Evolutionary conservation across 768 basidiomycete species (phyloP), one percentile per base, ranked within the genome.

Genomic region (Floccularia luteovirens): DNA sequence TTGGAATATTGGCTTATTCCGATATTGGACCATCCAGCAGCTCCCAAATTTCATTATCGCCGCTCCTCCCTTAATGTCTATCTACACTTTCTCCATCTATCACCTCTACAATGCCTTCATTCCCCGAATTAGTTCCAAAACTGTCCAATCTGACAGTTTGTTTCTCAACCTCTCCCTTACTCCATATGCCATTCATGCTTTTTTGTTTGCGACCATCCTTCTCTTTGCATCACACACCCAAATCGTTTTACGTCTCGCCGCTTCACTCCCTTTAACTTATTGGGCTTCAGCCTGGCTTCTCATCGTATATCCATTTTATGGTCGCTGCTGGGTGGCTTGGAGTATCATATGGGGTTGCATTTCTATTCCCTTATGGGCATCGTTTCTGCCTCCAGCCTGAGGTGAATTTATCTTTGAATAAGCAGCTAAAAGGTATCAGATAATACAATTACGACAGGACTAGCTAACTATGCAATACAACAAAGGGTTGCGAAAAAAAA

Each of bases 351-450:
- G 93, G 91, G 81, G 85, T 3, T 58, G 67, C 1, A 50, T 80
- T 13, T 79, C 79, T 8, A 57, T 82, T 14, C 69, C 90, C 3
- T 64, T 94, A 0, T 98, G 91, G 92, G 73, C 69, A 1, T 73
- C 75, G 2, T 93, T 92, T 54, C 70, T 94, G 22, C 94, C 94
- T 0, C 94, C 94, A n/a, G 94, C 93, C 0, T 94, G 62, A 28
- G 31, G 3, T 5, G 21, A 24, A 34, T 42, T 17, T 5, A 13
- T 28, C 14, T 28, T 8, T 8, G 14, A 28, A 28, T 8, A 28
- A 28, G n/a, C n/a, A n/a, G n/a, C n/a, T n/a, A n/a, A n/a, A n/a
- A n/a, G n/a, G n/a, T n/a, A n/a, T n/a, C n/a, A n/a, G n/a, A n/a
- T n/a, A n/a, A n/a, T n/a, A n/a, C n/a, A n/a, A n/a, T n/a, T n/a